Evolutionary conservation across 345 rosid genomes (phyloP), one percentile per base, ranked within the genome.

Genomic region (Citrus medica): DNA sequence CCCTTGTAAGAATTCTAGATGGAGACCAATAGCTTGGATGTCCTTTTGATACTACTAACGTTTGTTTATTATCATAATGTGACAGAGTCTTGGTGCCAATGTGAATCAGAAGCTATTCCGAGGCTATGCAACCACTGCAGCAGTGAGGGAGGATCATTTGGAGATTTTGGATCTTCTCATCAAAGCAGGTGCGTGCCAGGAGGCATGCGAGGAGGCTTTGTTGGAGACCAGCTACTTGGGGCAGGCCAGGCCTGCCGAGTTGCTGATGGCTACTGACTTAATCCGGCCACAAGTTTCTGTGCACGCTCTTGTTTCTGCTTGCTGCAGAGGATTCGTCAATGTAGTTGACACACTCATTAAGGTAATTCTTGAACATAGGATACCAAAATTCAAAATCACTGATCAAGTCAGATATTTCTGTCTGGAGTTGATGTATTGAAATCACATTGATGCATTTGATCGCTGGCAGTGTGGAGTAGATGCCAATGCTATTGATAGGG

Each of bases 131-230:
- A 85, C 86, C 24, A 87, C 93, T 19, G 92, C 93, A 9, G 86
- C 92, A 2, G 93, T 83, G 58, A 83, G 92, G 65, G 93, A 87
- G 79, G 86, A 87, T 69, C 90, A 82, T 58, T 25, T 74, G 37
- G 87, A 84, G 79, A 80, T 90, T 33, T 46, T 90, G 68, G 82
- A 90, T 78, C 79, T 82, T 61, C 85, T 92, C 3, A 68, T 92
- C 22, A 85, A 85, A 21, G 85, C 88, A 1, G 91, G 92, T 7
- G 85, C 95, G 4, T 85, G 79, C 69, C 91, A 81, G 79, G 83
- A 80, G 61, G 93, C 91, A 1, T 88, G 92, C 32, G 93, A 92
- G 81, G 92, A 90, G 80, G 92, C 93, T 65, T 76, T 92, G 78
- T 69, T 92, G 79, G 93, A 92, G 82, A 86, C 95, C 0, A 82